Conservation (phyloP, 495 filamentous ascomycete species). For the Lasiosphaeria hispida region DNA sequence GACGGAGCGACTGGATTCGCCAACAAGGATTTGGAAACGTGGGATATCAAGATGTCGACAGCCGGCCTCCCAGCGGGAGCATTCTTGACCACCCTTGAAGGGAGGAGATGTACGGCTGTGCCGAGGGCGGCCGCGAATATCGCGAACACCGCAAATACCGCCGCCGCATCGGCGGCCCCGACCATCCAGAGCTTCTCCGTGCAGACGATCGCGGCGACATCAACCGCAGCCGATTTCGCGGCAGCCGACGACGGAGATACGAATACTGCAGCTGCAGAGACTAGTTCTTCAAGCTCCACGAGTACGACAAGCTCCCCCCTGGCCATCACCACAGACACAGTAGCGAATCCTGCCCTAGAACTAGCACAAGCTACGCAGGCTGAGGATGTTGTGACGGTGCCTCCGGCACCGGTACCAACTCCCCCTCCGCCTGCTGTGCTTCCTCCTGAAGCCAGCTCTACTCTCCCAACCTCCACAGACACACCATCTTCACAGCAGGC, state of each 20-base stretch:
- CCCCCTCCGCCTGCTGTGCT: slow-evolving; percentile 17
- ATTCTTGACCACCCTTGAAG: slow-evolving; percentile 44
- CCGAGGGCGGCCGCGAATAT: slow-evolving; percentile 29
- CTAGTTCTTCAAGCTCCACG: slow-evolving; percentile 17
- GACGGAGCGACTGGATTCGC: slow-evolving; percentile 45
- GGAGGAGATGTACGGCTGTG: slow-evolving; percentile 48
- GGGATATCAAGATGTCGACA: slow-evolving; percentile 32
- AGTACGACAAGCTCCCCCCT: slow-evolving; percentile 37
- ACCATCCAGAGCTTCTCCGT: slow-evolving; percentile 9
- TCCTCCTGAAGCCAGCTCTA: slow-evolving; percentile 15
- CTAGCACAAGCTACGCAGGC: slow-evolving; percentile 22
- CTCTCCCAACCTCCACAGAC: slow-evolving; percentile 26
- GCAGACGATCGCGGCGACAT: slow-evolving; percentile 15
- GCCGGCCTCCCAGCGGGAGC: slow-evolving; percentile 37
- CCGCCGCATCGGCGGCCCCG: slow-evolving; percentile 15
- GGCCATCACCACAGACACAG: slow-evolving; percentile 4
- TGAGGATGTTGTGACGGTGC: slow-evolving; percentile 7
- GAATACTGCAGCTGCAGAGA: slow-evolving; percentile 14
- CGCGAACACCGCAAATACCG: slow-evolving; percentile 11
- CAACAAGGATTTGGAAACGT: slow-evolving; percentile 13
- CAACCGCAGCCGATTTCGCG: slow-evolving; percentile 18
- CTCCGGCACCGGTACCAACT: slow-evolving; percentile 1
- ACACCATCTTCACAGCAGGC: slow-evolving; percentile 16
- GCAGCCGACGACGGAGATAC: slow-evolving; percentile 12
- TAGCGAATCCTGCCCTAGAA: not conserved